Conservation (phyloP, 1,284 basidiomycete species). For the Apiotrichum sp. region DNA sequence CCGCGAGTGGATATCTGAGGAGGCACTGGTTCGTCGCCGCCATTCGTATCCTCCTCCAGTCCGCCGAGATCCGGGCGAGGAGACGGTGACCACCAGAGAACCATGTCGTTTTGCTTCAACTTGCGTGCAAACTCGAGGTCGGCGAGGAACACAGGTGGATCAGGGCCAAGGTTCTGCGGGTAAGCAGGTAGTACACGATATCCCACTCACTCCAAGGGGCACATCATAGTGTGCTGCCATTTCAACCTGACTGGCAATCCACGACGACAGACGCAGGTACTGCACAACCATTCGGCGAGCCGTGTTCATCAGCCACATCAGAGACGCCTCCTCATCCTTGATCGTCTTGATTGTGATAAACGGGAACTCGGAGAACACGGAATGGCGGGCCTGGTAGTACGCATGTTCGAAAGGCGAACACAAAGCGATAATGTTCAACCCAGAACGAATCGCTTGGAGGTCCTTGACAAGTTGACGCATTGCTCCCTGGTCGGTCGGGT, state of each 20-base stretch:
- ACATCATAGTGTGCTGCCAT: conserved; percentile 88
- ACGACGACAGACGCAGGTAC: conserved; percentile 70
- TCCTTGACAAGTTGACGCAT: conserved; percentile 86
- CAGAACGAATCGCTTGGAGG: conserved; percentile 56
- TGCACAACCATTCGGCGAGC: conserved; percentile 68
- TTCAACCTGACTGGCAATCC: conserved; percentile 74
- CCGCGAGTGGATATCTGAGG: conserved; percentile 83
- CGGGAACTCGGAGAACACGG: conserved; percentile 77
- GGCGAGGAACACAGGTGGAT: conserved; percentile 77
- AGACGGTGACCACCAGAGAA: conserved; percentile 94
- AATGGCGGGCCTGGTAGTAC: conserved; percentile 73
- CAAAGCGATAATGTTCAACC: conserved; percentile 66
- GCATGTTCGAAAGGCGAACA: conserved; percentile 78
- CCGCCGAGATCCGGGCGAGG: conserved; percentile 92
- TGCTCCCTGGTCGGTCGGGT: conserved; percentile 70
- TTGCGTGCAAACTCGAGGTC: conserved; percentile 89
- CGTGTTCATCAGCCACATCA: conserved; percentile 53
- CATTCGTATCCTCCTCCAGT: conserved; percentile 75
- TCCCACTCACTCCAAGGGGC: conserved; percentile 60
- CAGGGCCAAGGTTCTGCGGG: conserved; percentile 70
- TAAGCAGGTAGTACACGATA: conserved; percentile 15
- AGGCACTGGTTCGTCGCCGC: conserved; percentile 68
- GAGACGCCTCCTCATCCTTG: conserved; percentile 54
- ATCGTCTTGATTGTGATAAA: conserved; percentile 77
- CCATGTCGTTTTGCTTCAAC: conserved; percentile 76